Conservation (phyloP, 2,329 filamentous ascomycete species). For the Penicillium sp. region DNA sequence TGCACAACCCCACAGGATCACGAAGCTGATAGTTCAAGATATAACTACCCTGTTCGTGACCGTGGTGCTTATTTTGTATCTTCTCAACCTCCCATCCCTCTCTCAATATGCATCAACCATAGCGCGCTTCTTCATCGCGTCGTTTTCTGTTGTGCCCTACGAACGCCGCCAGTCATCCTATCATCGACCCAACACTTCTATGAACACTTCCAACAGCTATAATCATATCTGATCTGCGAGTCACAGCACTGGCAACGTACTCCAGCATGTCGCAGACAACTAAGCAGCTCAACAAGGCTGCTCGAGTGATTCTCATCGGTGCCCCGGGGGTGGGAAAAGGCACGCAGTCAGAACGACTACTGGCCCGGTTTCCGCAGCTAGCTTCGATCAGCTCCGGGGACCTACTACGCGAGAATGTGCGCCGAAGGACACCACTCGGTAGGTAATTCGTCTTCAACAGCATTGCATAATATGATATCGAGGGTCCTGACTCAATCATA, state of each 20-base stretch:
- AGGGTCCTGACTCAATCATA: not conserved
- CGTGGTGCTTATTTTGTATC: constrained; percentile 4
- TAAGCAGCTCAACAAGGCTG: constrained; percentile 68
- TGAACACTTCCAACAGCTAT: constrained; percentile 8
- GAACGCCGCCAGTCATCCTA: constrained; percentile 7
- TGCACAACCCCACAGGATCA: constrained; percentile 28
- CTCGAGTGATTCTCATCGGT: constrained; percentile 89
- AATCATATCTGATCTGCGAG: constrained; percentile 7
- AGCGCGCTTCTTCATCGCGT: not conserved
- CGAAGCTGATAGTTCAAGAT: constrained; percentile 10
- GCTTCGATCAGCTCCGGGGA: constrained; percentile 93
- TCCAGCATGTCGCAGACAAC: constrained; percentile 32
- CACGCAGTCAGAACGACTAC: constrained; percentile 86
- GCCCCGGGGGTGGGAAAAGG: constrained; percentile 97
- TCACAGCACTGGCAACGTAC: not conserved
- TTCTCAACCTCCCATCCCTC: no score
- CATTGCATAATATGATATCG: no score
- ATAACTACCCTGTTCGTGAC: no score
- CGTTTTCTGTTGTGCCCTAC: not conserved
- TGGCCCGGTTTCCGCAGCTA: constrained; percentile 82
- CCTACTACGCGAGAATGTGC: constrained; percentile 86
- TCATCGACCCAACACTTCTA: constrained; percentile 10
- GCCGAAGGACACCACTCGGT: constrained; percentile 82
- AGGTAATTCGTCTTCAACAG: constrained; percentile 36
- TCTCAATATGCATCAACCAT: constrained; percentile 10